Evolutionary conservation across 2,329 filamentous ascomycete species (phyloP).

Genomic region (Neopestalotiopsis sp.): DNA sequence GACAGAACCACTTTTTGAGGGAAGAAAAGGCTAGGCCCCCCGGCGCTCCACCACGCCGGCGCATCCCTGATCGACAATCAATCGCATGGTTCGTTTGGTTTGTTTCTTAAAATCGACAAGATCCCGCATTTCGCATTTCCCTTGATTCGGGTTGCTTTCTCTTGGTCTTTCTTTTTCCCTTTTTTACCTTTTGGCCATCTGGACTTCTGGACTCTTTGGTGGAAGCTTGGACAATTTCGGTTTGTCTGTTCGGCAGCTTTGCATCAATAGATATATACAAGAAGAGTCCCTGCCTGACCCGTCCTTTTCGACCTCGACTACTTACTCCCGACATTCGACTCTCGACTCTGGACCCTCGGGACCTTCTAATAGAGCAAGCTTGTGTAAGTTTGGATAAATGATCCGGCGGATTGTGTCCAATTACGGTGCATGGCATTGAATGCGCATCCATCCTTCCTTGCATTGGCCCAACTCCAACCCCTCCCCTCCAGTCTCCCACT

Average conservation of each 20-base stretch:
- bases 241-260: background rate
- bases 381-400: background rate
- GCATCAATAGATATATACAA: background rate
- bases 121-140: background rate
- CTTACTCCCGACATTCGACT: background rate
- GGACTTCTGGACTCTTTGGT: background rate
- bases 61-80: conserved; percentile 13
- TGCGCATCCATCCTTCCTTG: background rate
- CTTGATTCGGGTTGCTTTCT: background rate
- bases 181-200: background rate
- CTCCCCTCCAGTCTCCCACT: too few relatives aligned
- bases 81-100: conserved; percentile 6
- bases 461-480: background rate
- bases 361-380: background rate
- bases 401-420: background rate
- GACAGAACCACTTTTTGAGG: background rate
- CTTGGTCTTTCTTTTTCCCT: background rate
- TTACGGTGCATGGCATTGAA: background rate
- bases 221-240: background rate
- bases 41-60: conserved; percentile 3
- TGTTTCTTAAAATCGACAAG: conserved; percentile 3
- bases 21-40: background rate
- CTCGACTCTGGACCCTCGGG: background rate
- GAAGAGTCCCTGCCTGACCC: background rate
- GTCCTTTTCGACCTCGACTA: background rate